Percentiles rank a stretch among this genome's conserved stretches.
phyloP scores from a whole-genome alignment of 2,329 filamentous ascomycete genomes.

The Stemphylium lycopersici region DNA sequence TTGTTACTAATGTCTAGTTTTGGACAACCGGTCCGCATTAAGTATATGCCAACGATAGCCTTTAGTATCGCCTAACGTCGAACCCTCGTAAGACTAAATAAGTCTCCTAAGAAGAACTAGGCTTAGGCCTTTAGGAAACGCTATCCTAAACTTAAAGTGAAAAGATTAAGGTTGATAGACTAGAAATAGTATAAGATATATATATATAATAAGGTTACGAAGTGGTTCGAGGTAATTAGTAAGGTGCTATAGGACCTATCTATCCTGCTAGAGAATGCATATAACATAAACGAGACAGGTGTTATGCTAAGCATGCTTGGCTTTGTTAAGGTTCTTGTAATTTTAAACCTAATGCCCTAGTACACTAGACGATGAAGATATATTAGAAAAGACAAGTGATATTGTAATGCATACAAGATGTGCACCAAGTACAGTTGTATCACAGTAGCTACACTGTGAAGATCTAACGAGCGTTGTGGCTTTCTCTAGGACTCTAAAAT shows the following conservation, averaged over 20 bases:
- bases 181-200: constrained; percentile 25
- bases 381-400: not conserved
- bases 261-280: constrained; percentile 27
- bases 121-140: constrained; percentile 19
- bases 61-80: constrained; percentile 18
- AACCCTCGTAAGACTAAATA: constrained; percentile 22
- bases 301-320: no score
- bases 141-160: constrained; percentile 20
- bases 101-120: constrained; percentile 27
- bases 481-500: not conserved
- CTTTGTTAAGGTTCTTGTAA: no score
- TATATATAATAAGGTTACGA: constrained; percentile 27
- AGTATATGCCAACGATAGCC: constrained; percentile 26
- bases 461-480: not conserved
- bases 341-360: no score
- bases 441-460: not conserved
- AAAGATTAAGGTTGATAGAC: constrained; percentile 22
- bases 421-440: not conserved
- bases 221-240: constrained; percentile 27
- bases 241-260: constrained; percentile 14
- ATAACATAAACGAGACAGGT: no score
- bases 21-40: constrained; percentile 24
- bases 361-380: not conserved
- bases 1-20: constrained; percentile 22
- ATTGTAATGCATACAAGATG: not conserved